Percentiles rank a stretch among this genome's conserved stretches.
phyloP scores from a whole-genome alignment of 192 early-diverging fungal species.

The Radiomyces spectabilis region DNA sequence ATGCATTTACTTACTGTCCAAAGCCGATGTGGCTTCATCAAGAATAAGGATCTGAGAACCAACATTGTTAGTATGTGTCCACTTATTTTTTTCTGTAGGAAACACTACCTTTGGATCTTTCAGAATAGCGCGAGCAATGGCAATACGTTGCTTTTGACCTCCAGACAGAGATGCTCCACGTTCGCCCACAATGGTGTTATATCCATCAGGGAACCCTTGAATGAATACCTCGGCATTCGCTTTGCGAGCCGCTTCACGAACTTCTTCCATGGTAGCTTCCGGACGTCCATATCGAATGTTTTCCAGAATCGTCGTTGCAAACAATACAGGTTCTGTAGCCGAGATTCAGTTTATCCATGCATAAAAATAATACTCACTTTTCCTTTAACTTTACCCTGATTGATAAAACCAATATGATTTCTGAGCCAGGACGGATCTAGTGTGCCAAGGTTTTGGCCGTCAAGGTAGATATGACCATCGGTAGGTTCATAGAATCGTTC shows the following conservation, averaged over 20 bases:
- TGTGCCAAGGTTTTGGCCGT: constrained; percentile 47
- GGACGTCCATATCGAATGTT: constrained; percentile 64
- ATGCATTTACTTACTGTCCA: constrained; percentile 43
- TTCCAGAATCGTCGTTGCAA: constrained; percentile 68
- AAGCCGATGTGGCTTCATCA: constrained; percentile 72
- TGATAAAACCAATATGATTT: constrained; percentile 61
- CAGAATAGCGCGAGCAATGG: constrained; percentile 53
- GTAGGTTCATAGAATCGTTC: constrained; percentile 74
- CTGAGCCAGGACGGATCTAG: constrained; percentile 61
- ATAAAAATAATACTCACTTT: too few relatives aligned
- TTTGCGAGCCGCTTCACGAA: constrained; percentile 52
- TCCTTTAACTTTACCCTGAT: constrained; percentile 32
- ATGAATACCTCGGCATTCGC: constrained; percentile 77
- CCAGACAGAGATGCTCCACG: constrained; percentile 54
- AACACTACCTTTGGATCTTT: constrained; percentile 39
- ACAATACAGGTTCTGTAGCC: constrained; percentile 59
- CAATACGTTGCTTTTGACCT: constrained; percentile 56
- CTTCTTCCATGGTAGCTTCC: constrained; percentile 64
- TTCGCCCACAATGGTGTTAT: constrained; percentile 89
- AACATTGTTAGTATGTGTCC: neutral
- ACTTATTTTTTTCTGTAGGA: neutral
- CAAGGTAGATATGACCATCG: constrained; percentile 55
- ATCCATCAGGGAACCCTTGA: constrained; percentile 63
- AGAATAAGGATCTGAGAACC: constrained; percentile 56
- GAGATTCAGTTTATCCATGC: neutral